Percentiles rank a stretch among this genome's conserved stretches.
Evolutionary conservation across 23 red algal genomes (phyloP).

Genomic region (Porphyridium purpureum): DNA sequence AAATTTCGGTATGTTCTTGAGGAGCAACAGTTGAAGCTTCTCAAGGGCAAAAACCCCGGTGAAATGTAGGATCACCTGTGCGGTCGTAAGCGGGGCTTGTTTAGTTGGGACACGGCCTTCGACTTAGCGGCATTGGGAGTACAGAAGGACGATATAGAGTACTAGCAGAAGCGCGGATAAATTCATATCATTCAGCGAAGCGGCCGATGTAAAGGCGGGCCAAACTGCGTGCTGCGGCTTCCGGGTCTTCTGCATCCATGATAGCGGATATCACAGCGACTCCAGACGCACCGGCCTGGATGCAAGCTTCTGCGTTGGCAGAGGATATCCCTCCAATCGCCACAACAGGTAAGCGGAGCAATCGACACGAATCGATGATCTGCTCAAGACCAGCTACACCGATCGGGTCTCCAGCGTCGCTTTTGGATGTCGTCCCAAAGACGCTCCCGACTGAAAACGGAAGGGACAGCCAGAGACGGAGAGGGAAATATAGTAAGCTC

Average conservation of each 20-base stretch:
- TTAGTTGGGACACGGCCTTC: too few species aligned
- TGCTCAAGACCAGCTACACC: slow-evolving; percentile 20
- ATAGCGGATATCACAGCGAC: slow-evolving; percentile 80
- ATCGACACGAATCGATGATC: slow-evolving; percentile 11
- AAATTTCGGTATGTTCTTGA: too few species aligned
- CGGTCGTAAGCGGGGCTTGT: too few species aligned
- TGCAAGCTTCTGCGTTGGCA: slow-evolving; percentile 26
- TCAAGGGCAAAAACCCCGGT: too few species aligned
- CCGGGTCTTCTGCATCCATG: slow-evolving; percentile 27
- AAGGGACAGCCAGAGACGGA: background rate
- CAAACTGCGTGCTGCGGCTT: slow-evolving; percentile 6
- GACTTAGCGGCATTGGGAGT: too few species aligned
- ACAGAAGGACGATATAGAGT: too few species aligned
- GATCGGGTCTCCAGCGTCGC: slow-evolving; percentile 72
- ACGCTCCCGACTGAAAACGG: slow-evolving; percentile 56
- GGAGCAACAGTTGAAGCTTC: too few species aligned
- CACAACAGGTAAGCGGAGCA: slow-evolving; percentile 41
- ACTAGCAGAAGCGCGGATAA: too few species aligned
- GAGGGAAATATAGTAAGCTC: background rate
- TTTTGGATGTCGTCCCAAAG: slow-evolving; percentile 49
- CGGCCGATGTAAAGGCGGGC: too few species aligned
- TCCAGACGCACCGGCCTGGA: slow-evolving; percentile 30
- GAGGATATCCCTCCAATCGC: slow-evolving; percentile 72
- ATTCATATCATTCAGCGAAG: too few species aligned
- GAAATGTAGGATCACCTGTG: too few species aligned